phyloP scores from a whole-genome alignment of 495 filamentous ascomycete species.

The Parachaetomium inaequale region DNA sequence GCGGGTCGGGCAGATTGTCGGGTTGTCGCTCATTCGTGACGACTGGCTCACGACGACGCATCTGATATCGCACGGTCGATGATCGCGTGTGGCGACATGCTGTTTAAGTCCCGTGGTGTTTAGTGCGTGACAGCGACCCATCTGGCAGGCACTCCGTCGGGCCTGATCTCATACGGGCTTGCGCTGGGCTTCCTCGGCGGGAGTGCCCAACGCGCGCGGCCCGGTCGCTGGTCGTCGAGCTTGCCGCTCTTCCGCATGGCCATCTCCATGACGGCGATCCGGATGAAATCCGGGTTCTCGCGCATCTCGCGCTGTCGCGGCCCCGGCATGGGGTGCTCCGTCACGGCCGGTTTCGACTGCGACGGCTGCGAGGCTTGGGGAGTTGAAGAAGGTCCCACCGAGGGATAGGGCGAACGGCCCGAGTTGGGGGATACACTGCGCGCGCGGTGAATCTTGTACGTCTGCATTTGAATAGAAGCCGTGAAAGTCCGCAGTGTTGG shows the following conservation, averaged over 20 bases:
- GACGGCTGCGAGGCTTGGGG: slow-evolving; percentile 34
- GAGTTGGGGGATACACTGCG: slow-evolving; percentile 39
- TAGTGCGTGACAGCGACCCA: slow-evolving; percentile 41
- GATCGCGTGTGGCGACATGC: not conserved
- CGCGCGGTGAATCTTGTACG: slow-evolving; percentile 59
- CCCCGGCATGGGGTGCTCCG: slow-evolving; percentile 40
- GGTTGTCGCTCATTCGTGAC: not conserved
- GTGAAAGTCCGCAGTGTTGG: slow-evolving; percentile 48
- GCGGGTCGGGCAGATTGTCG: not conserved
- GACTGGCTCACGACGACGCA: not conserved
- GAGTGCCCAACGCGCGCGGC: slow-evolving; percentile 79
- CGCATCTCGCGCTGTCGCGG: slow-evolving; percentile 81
- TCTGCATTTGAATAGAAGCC: slow-evolving; percentile 84
- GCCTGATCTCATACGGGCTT: slow-evolving; percentile 50
- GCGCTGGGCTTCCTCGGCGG: slow-evolving; percentile 68
- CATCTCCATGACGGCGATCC: slow-evolving; percentile 94
- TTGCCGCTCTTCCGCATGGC: slow-evolving; percentile 93
- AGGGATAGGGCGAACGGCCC: slow-evolving; percentile 31
- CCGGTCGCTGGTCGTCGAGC: slow-evolving; percentile 76
- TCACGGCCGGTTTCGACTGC: slow-evolving; percentile 30
- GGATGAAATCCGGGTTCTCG: slow-evolving; percentile 91
- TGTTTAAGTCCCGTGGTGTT: not conserved
- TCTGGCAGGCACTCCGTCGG: slow-evolving; percentile 50
- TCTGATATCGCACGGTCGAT: not conserved
- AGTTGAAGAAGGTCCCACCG: slow-evolving; percentile 38